Evolutionary conservation across 805 yeast species (phyloP), one percentile per base, ranked within the genome.

Genomic region (Suhomyces xylopsoci): DNA sequence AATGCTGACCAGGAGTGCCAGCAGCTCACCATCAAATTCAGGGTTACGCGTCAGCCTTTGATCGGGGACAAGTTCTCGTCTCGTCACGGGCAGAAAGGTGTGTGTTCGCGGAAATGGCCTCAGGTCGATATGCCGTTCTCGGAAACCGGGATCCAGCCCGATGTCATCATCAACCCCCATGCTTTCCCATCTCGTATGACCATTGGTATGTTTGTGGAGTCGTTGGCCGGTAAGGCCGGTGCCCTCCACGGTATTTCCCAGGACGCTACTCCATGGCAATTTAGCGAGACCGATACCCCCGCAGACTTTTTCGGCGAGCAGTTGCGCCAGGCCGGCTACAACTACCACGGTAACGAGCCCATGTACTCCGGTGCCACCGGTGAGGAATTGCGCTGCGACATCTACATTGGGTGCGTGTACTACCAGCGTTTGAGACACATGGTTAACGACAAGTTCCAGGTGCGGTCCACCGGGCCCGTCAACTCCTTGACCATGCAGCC

Each of bases 131-230:
- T 94, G 96, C 99, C 99, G 51, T 94, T 94, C 77, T 82, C 90
- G 59, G 99, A 94, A 74, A 78, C 89, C 32, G 99, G 99, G 64
- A 93, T 94, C 56, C 97, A 89, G 70, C 99, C 99, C 2, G 99
- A 94, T 74, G 88, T 94, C 61, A 94, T 94, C 66, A 94, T 94
- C 66, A 94, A 94, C 70, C 99, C 99, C 3, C 99, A 93, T 70
- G 99, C 98, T 60, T 94, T 93, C 93, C 99, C 99, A 62, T 93
- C 98, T 47, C 94, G 99, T 79, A 94, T 94, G 99, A 94, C 99
- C 10, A 93, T 94, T 72, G 99, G 99, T 78, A 94, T 94, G 98
- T 94, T 94, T 74, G 97, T 94, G 47, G 99, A 94, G 74, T 88
- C 96, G 50, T 74, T 94, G 52, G 98, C 99, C n/a, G 99, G 99